Conservation (phyloP, 345 rosid species). For the Populus pruinosa region DNA sequence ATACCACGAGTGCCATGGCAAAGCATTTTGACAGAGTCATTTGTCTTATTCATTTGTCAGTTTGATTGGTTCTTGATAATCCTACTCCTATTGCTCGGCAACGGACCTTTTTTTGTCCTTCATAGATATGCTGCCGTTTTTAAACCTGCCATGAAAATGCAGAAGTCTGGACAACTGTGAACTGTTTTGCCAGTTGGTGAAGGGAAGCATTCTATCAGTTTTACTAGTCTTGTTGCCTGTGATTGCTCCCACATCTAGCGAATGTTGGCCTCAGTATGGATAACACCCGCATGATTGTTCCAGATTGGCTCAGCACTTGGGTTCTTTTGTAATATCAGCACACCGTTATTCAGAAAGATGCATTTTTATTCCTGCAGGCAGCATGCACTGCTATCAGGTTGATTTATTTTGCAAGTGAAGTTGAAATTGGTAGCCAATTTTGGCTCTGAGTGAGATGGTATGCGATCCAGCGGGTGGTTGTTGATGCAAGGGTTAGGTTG, state of each 20-base stretch:
- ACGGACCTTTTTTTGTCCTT: too few species aligned
- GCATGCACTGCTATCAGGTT: background rate
- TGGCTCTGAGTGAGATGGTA: too few species aligned
- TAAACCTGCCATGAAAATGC: background rate
- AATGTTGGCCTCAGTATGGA: background rate
- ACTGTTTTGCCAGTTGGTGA: background rate
- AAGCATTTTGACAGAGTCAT: background rate
- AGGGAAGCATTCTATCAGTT: background rate
- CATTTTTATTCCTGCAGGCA: background rate
- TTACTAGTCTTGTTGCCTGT: background rate
- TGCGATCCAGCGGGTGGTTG: too few species aligned
- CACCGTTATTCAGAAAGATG: background rate
- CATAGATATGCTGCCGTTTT: too few species aligned
- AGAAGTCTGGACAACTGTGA: background rate
- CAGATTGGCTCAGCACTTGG: background rate
- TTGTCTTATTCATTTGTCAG: too few species aligned
- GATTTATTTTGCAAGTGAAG: too few species aligned
- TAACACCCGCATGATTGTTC: background rate
- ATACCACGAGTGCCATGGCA: background rate
- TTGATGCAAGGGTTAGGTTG: background rate
- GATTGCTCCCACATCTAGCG: background rate
- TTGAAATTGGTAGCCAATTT: too few species aligned
- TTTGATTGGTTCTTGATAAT: too few species aligned
- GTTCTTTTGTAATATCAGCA: background rate
- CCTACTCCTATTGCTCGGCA: too few species aligned